Base-by-base conservation (phyloP, 1,284 basidiomycete genomes). In the Violaceomyces palustris region DNA sequence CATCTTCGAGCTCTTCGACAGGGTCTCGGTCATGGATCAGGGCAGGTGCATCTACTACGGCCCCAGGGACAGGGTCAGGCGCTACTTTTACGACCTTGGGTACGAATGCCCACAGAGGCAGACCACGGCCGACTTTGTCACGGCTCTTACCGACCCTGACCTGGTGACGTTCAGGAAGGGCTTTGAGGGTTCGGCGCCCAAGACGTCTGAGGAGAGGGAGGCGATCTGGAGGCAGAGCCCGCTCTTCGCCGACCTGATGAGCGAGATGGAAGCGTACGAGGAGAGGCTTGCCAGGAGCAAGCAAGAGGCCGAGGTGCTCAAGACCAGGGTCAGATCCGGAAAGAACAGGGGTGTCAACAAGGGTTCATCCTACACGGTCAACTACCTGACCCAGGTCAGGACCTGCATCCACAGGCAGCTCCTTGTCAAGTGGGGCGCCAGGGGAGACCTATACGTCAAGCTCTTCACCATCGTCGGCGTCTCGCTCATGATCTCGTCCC, bases 141-240 rank as follows among this genome's bases (percentile, higher is more conserved):
- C 71, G 48, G 76, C 71, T 57, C 76, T 84, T n/a, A 85, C 84
- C 1, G 80, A 83, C 61, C 76, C 80, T 0, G 70, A 77, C 9
- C 83, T 81, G 30, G 83, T 85, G 28, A 78, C 75, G 11, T 72
- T 79, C 15, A 77, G 79, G 19, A 51, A 75, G 2, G 83, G 80
- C 1, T 75, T 78, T 42, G 75, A 78, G 50, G 61, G 68, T 11
- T 69, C 68, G 11, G 77, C 81, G 1, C 69, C 71, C 5, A 47
- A 49, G 37, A 69, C 67, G 1, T 45, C 70, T 3, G 45, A 42
- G 10, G 64, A 64, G 22, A 55, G 66, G 22, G 69, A 69, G 25
- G 37, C 35, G 10, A 59, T 46, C 24, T 72, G 66, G 60, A 41
- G 36, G 22, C 15, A 49, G 6, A 64, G 57, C 40, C 27, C 41